Conservation (phyloP, 768 basidiomycete genomes). For the Phanerochaete carnosa region DNA sequence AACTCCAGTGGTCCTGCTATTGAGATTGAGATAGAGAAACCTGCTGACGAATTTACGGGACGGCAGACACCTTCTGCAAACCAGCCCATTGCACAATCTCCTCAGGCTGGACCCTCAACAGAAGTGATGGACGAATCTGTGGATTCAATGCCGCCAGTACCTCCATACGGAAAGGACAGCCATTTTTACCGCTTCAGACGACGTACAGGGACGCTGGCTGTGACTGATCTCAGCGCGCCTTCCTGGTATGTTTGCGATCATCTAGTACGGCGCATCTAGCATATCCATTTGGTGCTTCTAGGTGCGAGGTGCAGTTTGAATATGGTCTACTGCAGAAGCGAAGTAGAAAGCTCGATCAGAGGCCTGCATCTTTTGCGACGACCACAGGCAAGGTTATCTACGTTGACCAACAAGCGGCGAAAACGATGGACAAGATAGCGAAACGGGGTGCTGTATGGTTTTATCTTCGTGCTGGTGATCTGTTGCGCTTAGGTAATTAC, state of each 20-base stretch:
- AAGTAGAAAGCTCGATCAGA: conserved; percentile 40
- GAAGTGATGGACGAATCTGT: neutral
- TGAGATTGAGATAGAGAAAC: conserved; percentile 19
- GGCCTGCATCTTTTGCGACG: conserved; percentile 57
- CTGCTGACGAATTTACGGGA: conserved; percentile 11
- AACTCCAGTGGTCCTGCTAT: conserved; percentile 21
- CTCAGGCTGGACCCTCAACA: neutral
- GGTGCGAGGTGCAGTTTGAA: conserved; percentile 81
- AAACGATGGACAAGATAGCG: conserved; percentile 49
- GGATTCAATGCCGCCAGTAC: neutral
- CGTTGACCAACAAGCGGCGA: conserved; percentile 49
- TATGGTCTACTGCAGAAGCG: conserved; percentile 66
- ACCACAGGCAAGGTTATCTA: conserved; percentile 57
- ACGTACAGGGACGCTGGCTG: conserved; percentile 43
- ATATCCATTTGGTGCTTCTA: conserved; percentile 23
- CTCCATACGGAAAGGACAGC: conserved; percentile 16
- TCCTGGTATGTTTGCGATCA: conserved; percentile 48
- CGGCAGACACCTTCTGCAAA: neutral
- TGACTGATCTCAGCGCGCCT: conserved; percentile 60
- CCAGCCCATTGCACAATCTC: neutral
- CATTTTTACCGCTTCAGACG: conserved; percentile 46
- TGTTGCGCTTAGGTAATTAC: too few relatives aligned
- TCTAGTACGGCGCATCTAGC: neutral
- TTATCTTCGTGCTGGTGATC: too few relatives aligned
- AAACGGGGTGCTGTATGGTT: conserved; percentile 51